Conservation (phyloP, 2,329 filamentous ascomycete species). For the Aspergillus jensenii region DNA sequence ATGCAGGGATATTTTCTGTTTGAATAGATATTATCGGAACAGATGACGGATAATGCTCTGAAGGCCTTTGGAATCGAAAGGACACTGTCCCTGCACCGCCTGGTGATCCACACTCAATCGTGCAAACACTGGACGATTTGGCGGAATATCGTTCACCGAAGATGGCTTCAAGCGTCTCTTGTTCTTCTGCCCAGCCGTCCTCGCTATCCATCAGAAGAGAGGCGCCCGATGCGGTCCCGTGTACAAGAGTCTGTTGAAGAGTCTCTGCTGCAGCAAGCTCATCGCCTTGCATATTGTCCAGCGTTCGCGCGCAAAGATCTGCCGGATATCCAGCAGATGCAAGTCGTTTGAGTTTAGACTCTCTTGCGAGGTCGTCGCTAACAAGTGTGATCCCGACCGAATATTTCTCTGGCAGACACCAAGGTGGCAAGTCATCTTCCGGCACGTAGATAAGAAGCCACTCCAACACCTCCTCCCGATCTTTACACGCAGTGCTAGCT, state of each 20-base stretch:
- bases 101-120: constrained; percentile 62
- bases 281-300: constrained; percentile 68
- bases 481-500: constrained; percentile 82
- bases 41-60: constrained; percentile 67
- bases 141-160: constrained; percentile 72
- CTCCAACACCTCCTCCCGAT: constrained; percentile 87
- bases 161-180: constrained; percentile 79
- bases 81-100: constrained; percentile 47
- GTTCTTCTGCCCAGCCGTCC: constrained; percentile 79
- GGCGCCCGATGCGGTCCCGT: constrained; percentile 29
- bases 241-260: constrained; percentile 71
- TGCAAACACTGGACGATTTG: constrained; percentile 64
- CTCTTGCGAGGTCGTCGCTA: constrained; percentile 74
- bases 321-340: constrained; percentile 79
- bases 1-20: constrained; percentile 73
- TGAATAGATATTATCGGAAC: constrained; percentile 69
- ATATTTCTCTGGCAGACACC: constrained; percentile 90
- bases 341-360: constrained; percentile 79
- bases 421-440: constrained; percentile 90
- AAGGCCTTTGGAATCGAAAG: constrained; percentile 69
- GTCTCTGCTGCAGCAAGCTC: constrained; percentile 75
- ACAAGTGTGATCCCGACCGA: constrained; percentile 85
- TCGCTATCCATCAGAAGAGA: constrained; percentile 35
- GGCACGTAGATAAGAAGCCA: constrained; percentile 97
- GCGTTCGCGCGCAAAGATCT: constrained; percentile 77